A percentile compares a stretch with the other conserved stretches of the same genome.
Evolutionary conservation across 306 rosid species (phyloP).

Genomic region (Lotus japonicus): DNA sequence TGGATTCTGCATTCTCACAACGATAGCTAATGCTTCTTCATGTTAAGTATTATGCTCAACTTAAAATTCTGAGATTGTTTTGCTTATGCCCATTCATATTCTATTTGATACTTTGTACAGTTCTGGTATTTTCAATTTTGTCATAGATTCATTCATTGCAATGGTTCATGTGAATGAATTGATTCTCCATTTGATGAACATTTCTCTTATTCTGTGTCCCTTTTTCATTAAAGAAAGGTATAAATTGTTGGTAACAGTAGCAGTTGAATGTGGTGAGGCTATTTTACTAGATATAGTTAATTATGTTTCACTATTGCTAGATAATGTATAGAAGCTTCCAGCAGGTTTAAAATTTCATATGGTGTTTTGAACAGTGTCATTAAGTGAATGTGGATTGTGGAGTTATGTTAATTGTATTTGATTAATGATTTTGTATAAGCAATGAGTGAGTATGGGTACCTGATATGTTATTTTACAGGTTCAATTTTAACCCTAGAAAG

Average conservation of each 20-base stretch:
- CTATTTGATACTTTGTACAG: background rate
- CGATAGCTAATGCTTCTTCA: background rate
- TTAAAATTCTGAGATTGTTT: background rate
- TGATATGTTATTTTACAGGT: slow-evolving; percentile 1
- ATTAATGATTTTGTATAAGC: background rate
- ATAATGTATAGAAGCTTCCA: background rate
- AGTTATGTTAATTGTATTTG: background rate
- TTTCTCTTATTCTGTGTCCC: background rate
- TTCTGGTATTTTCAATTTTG: background rate
- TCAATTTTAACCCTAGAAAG: background rate
- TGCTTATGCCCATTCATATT: background rate
- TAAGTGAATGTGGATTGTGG: background rate
- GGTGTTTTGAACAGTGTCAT: background rate
- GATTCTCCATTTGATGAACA: background rate
- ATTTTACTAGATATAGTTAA: background rate
- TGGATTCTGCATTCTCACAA: background rate
- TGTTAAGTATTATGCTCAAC: background rate
- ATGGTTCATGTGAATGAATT: background rate
- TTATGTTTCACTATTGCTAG: background rate
- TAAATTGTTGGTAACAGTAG: background rate
- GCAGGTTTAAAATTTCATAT: too few relatives aligned
- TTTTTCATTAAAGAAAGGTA: background rate
- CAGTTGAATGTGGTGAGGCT: background rate
- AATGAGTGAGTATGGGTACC: background rate
- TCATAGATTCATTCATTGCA: background rate